These are phyloP conservation scores for Hypoxylon sp. DNA, from an alignment of 2,329 filamentous ascomycete genomes.

Conservation along the genomic window DNA sequence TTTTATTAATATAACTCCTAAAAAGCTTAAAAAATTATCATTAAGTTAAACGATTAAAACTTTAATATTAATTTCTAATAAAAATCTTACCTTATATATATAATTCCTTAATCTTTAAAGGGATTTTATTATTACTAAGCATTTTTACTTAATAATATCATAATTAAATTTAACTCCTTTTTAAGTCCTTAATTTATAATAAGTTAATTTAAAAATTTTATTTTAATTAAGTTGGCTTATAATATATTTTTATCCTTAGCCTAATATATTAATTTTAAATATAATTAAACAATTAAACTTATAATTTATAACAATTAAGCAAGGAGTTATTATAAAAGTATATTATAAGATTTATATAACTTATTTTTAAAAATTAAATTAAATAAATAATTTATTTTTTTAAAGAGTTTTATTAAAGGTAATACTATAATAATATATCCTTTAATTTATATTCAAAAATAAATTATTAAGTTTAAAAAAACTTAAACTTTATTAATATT, in stretches of 20 bases:
- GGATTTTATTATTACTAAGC: not conserved
- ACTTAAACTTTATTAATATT: not conserved
- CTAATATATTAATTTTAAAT: not conserved
- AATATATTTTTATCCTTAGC: not conserved
- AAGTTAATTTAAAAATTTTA: not conserved
- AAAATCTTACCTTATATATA: not conserved
- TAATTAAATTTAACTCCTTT: slow-evolving; percentile 3
- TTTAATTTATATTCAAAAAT: slow-evolving; percentile 3
- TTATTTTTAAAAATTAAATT: not conserved
- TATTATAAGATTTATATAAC: not conserved
- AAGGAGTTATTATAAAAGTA: no score
- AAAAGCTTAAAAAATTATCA: no score
- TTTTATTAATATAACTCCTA: not conserved
- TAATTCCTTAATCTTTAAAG: not conserved
- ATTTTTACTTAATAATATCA: not conserved
- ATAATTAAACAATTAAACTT: no score
- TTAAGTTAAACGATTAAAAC: slow-evolving; percentile 3
- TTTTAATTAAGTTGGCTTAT: not conserved
- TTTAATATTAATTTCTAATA: no score
- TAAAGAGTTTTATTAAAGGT: not conserved
- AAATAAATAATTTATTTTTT: not conserved
- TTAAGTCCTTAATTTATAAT: not conserved
- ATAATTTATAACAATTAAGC: no score
- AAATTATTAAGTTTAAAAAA: not conserved
- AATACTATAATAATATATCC: not conserved